Conservation (phyloP, 176 grass and related monocot species). For the Poa annua region DNA sequence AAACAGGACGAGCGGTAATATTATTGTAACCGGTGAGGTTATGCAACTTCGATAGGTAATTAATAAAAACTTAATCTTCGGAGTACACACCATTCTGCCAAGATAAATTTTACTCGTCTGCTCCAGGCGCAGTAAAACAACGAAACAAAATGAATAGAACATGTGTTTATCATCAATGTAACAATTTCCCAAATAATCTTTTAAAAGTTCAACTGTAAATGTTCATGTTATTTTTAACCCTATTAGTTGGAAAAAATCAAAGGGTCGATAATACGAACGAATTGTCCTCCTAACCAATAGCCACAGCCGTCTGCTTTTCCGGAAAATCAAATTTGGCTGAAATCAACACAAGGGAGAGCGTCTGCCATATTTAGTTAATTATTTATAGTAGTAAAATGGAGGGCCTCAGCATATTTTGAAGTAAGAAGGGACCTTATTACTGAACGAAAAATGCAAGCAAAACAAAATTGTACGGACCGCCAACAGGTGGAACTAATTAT, state of each 20-base stretch:
- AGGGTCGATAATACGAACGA: neutral
- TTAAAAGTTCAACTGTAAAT: neutral
- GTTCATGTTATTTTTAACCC: neutral
- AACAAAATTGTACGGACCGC: constrained; percentile 15
- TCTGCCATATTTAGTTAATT: too few species aligned
- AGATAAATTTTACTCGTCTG: neutral
- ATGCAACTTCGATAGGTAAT: neutral
- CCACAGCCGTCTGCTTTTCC: neutral
- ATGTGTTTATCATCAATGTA: constrained; percentile 10
- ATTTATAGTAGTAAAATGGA: too few species aligned
- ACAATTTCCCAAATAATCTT: neutral
- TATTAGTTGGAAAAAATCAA: neutral
- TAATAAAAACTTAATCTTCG: neutral
- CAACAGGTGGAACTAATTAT: neutral
- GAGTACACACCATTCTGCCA: neutral
- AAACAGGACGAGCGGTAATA: neutral
- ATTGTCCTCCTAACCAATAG: neutral
- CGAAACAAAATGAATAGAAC: neutral
- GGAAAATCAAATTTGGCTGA: neutral
- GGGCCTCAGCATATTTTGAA: neutral
- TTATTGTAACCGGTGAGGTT: neutral
- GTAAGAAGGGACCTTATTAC: neutral
- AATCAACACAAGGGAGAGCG: neutral
- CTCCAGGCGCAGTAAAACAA: neutral
- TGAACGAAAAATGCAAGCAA: neutral